Base-by-base conservation (phyloP, 371 early-diverging fungal species). In the Coemansia sp. region DNA sequence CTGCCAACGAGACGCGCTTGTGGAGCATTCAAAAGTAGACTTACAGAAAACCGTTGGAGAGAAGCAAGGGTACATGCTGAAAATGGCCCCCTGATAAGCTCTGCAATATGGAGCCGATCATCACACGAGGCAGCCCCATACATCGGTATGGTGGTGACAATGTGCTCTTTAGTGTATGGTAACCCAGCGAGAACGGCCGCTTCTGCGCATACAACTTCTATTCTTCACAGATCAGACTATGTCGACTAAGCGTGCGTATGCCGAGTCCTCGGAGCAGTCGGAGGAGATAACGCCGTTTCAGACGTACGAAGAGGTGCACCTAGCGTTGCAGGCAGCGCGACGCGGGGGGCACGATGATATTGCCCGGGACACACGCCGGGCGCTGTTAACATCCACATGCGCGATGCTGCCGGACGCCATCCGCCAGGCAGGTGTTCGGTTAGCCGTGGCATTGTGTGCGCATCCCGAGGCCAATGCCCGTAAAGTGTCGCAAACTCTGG, bases 231-330 rank as follows among this genome's bases (percentile, higher is more conserved):
- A 45, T 45, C 4, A 7, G 50, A 7, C 11, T 1, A 72, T 72
- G 72, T 56, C 72, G 7, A 16, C 57, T 14, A 72, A 72, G 50
- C 51, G 72, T 38, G 68, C 49, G 3, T 49, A 56, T 39, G 30
- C 55, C n/a, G 66, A 55, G 26, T 26, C 26, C 26, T 26, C 26
- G 26, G 26, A 26, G 26, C 26, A 26, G 26, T 26, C 26, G 26
- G 26, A 49, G 50, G 33, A 50, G 50, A 45, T 14, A 45, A 47
- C 35, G 43, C 66, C 74, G 7, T 74, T 65, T 52, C 10, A 31
- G 8, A 71, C 66, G 34, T 75, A 75, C 40, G n/a, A 49, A 36
- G 72, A 66, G 30, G 71, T 54, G 14, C 67, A 75, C 54, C 35
- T 39, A 9, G 71, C 56, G 11, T 39, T 70, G 11, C 62, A 70